Conservation (phyloP, 441 rosid genomes). For the Biscutella laevigata region DNA sequence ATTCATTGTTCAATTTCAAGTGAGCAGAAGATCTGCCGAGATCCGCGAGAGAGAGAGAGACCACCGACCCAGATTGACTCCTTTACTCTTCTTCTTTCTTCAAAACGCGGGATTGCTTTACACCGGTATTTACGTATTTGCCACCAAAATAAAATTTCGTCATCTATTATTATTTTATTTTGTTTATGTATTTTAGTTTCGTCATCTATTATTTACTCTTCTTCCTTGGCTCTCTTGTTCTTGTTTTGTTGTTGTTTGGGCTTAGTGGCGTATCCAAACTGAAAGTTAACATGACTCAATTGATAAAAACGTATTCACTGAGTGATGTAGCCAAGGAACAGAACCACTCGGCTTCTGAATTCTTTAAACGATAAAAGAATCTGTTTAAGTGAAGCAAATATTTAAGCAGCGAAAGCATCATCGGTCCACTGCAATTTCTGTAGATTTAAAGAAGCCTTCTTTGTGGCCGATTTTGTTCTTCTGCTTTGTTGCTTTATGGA, state of each 20-base stretch:
- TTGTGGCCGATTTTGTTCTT: constrained; percentile 17
- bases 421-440: background rate
- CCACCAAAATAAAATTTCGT: no score
- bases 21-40: background rate
- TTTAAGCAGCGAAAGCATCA: constrained; percentile 10
- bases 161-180: no score
- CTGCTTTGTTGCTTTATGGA: constrained; percentile 14
- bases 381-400: constrained; percentile 18
- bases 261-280: no score
- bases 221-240: no score
- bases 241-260: no score
- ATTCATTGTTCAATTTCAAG: constrained; percentile 38
- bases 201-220: no score
- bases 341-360: background rate
- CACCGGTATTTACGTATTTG: background rate
- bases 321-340: constrained; percentile 22
- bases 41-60: background rate
- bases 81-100: constrained; percentile 5
- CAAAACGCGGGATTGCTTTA: background rate
- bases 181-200: no score
- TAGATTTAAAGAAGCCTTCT: constrained; percentile 1
- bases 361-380: no score
- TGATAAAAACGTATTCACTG: no score
- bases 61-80: constrained; percentile 11
- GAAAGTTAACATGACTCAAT: no score